Evolutionary conservation across 1,284 basidiomycete species (phyloP).

Genomic region (Ceratobasidium sp.): DNA sequence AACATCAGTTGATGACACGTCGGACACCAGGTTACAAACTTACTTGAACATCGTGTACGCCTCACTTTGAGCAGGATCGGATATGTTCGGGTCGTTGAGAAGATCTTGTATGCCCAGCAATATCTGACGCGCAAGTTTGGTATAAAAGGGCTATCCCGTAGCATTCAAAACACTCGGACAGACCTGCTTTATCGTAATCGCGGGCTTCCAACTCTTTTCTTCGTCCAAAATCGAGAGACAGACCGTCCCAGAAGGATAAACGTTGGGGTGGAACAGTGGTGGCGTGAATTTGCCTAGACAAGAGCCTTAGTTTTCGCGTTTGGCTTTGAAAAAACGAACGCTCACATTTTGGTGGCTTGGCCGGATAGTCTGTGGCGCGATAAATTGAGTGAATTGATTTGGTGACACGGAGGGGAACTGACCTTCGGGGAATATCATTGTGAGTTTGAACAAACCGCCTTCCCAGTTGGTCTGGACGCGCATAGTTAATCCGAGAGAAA

Average conservation of each 20-base stretch:
- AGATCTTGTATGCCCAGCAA: conserved; percentile 94
- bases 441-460: conserved; percentile 90
- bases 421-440: conserved; percentile 97
- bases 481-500: neutral
- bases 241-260: conserved; percentile 98
- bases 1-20: neutral
- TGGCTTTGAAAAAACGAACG: conserved; percentile 24
- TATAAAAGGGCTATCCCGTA: neutral
- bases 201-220: conserved; percentile 99
- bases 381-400: conserved; percentile 40
- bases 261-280: conserved; percentile 97
- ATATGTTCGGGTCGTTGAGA: conserved; percentile 91
- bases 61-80: conserved; percentile 95
- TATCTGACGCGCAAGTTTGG: conserved; percentile 63
- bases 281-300: conserved; percentile 91
- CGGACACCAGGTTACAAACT: conserved; percentile 48
- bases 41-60: conserved; percentile 98
- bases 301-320: conserved; percentile 6
- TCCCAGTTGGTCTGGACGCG: conserved; percentile 90
- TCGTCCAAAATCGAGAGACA: conserved; percentile 98
- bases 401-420: conserved; percentile 45
- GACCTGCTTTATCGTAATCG: conserved; percentile 98
- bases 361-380: conserved; percentile 79
- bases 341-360: conserved; percentile 94
- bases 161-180: conserved; percentile 43